Conservation (phyloP, 805 yeast species). For the Metschnikowia henanensis region DNA sequence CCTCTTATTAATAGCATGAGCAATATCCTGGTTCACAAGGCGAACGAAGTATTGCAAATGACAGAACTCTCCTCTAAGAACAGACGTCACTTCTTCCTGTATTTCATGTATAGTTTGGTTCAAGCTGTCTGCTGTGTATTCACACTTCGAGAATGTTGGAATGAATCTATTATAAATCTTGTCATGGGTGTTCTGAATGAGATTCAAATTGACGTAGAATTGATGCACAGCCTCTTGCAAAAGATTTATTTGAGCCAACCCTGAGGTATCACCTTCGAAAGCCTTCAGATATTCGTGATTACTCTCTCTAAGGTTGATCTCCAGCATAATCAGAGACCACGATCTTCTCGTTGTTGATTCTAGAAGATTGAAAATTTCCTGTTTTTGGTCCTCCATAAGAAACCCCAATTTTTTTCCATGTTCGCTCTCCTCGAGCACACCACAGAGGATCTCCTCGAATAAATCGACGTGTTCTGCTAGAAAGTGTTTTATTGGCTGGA, state of each 20-base stretch:
- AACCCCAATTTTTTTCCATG: conserved; percentile 42
- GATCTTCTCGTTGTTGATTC: conserved; percentile 1
- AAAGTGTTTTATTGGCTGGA: conserved; percentile 58
- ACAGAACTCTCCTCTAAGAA: conserved; percentile 18
- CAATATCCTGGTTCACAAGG: conserved; percentile 26
- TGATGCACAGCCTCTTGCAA: conserved; percentile 26
- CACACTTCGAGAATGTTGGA: conserved; percentile 7
- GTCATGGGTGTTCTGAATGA: conserved; percentile 6
- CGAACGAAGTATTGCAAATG: conserved; percentile 20
- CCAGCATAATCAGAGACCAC: conserved; percentile 15
- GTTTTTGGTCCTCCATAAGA: conserved; percentile 38
- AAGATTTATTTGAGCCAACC: conserved; percentile 19
- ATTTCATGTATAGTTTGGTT: not conserved
- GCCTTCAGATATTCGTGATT: conserved; percentile 17
- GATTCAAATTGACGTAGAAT: conserved; percentile 15
- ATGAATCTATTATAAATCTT: conserved; percentile 4
- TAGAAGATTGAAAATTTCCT: conserved; percentile 27
- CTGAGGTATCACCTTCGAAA: not conserved
- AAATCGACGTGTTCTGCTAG: conserved; percentile 51
- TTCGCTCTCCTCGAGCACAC: conserved; percentile 25
- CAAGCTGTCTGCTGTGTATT: conserved; percentile 3
- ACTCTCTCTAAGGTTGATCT: conserved; percentile 22
- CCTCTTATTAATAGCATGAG: conserved; percentile 18
- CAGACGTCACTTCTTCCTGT: conserved; percentile 6
- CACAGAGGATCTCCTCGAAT: conserved; percentile 30